Base-by-base conservation (phyloP, 2,329 filamentous ascomycete genomes). In the Microascus cirrosus region DNA sequence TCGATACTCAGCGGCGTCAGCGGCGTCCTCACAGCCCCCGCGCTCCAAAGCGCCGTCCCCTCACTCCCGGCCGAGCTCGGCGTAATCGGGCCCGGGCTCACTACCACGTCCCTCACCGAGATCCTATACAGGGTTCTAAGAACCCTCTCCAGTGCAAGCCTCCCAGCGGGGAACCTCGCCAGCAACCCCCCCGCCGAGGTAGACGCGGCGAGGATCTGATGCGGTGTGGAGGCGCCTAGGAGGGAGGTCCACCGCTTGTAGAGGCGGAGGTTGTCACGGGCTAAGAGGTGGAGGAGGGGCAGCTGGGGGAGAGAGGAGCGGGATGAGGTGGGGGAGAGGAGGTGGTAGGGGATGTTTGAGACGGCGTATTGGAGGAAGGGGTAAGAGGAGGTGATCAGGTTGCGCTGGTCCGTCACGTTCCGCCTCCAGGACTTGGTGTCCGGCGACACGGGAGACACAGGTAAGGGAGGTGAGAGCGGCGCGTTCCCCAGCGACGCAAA, bases 171-270 rank as follows among this genome's bases (percentile, higher is more conserved):
- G 1, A 70, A 65, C 1, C 68, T 66, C 15, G 63, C 63, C 15
- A 70, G 56, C 32, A 69, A 55, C 3, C 36, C 59, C 1, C 48
- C 61, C 11, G 65, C 62, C 2, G 60, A 55, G 1, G 34, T 54
- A 28, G 66, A 64, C 10, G 51, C 57, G 2, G 56, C 59, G 0
- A 70, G 25, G 8, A 69, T 61, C 1, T 45, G 61, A 0, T 57
- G 60, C 2, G 67, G 59, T 7, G 66, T 64, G 2, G 61, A 57
- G 6, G 50, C 53, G 0, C 67, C 66, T 12, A 70, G 42, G 7
- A 70, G 60, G 6, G 62, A 60, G 0, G 67, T 70, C 69, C 69
- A 71, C 3, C 68, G 60, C 35, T 65, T 62, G 69, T 69, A 71
- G n/a, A 71, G 60, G 0, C 67, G 63, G 58, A 64, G 68, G 0